phyloP scores from a whole-genome alignment of 2,329 filamentous ascomycete species.

The Pestalotiopsis sp. region DNA sequence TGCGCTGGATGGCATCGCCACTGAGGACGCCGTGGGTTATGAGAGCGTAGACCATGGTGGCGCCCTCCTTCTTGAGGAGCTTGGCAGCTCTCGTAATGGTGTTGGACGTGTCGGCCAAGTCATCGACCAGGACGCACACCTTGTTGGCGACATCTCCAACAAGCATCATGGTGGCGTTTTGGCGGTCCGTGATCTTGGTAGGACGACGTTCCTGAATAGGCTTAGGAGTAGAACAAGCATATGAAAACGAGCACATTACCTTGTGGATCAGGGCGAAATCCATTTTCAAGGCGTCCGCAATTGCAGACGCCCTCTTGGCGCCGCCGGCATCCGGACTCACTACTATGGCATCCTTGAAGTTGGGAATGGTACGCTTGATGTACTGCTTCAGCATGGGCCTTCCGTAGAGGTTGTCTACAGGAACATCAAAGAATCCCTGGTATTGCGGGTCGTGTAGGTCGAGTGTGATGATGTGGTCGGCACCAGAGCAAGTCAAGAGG shows the following conservation, averaged over 20 bases:
- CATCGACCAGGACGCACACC: slow-evolving; percentile 88
- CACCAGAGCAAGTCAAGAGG: slow-evolving; percentile 90
- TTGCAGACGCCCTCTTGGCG: slow-evolving; percentile 92
- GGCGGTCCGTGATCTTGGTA: slow-evolving; percentile 82
- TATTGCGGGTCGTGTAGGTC: slow-evolving; percentile 96
- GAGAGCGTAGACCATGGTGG: slow-evolving; percentile 84
- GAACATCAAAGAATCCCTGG: slow-evolving; percentile 98
- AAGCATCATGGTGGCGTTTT: slow-evolving; percentile 94
- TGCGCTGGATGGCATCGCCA: slow-evolving; percentile 90
- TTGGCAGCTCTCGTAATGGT: slow-evolving; percentile 96
- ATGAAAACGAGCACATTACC: slow-evolving; percentile 52
- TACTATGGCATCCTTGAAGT: slow-evolving; percentile 84
- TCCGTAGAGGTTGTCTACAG: slow-evolving; percentile 95
- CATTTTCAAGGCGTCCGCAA: slow-evolving; percentile 90
- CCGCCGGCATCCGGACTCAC: slow-evolving; percentile 96
- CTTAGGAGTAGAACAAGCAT: slow-evolving; percentile 34
- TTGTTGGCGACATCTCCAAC: slow-evolving; percentile 83
- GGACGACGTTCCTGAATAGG: slow-evolving; percentile 76
- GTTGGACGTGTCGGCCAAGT: slow-evolving; percentile 93
- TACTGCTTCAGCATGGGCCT: slow-evolving; percentile 72
- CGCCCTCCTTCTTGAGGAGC: slow-evolving; percentile 91
- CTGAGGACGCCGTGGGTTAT: slow-evolving; percentile 95
- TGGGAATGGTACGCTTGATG: slow-evolving; percentile 79
- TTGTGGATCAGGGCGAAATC: slow-evolving; percentile 99
- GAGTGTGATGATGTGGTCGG: slow-evolving; percentile 97